Base-by-base conservation (phyloP, 805 yeast genomes). In the Nakazawaea pomicola region DNA sequence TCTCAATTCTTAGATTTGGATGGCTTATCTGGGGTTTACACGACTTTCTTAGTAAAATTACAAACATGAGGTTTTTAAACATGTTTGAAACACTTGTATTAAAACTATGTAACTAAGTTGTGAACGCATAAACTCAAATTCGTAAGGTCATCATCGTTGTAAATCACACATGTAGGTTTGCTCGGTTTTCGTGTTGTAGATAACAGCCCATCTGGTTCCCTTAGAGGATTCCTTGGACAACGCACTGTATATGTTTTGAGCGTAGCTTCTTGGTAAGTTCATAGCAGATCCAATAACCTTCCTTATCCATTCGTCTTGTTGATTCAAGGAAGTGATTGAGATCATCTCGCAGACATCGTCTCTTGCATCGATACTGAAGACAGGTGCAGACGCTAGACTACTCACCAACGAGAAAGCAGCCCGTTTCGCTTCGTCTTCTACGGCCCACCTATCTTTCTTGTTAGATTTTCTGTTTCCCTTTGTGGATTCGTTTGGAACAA, bases 311-410 rank as follows among this genome's bases (percentile, higher is more conserved):
- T 86, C 91, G 46, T 87, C 95, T 37, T 78, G 80, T 47, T 78
- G 88, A 21, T 70, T 68, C n/a, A 87, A 60, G 0, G 95, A 82
- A 0, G 90, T 83, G 2, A 82, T 74, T 11, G 84, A 71, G 29
- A 91, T 84, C 73, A 89, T 84, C 38, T 89, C 91, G 46, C 93
- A 58, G 2, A 87, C 84, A 46, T 89, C 97, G 50, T 87, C 95
- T 46, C 82, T 72, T 6, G 42, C 37, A 55, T 91, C 98, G 25
- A 91, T 76, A 0, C 83, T 75, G 35, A 89, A 68, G 0, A 91
- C 74, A 0, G 97, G 91, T 0, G 93, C 81, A 17, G 65, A 61
- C 0, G 80, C 67, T 29, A 91, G 57, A 9, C 67, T 70, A 37
- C 71, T 69, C 30, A 88, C 55, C 35, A 82, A 65, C 3, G 63